A percentile compares a stretch with the other conserved stretches of the same genome.
phyloP scores from a whole-genome alignment of 2,329 filamentous ascomycete species.

The Hypomyces perniciosus region DNA sequence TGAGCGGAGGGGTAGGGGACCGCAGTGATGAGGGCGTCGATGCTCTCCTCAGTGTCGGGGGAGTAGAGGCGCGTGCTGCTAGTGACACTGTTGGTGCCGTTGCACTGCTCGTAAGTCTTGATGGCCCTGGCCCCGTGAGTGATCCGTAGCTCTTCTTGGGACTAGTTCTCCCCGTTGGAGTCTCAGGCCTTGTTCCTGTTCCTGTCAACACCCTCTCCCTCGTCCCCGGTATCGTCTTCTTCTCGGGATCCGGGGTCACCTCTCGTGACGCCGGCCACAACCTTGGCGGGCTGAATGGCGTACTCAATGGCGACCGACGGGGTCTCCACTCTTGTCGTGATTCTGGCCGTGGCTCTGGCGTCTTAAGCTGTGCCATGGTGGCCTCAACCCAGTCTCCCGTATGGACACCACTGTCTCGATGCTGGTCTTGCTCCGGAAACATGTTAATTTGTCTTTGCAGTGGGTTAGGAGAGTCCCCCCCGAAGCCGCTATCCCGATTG shows the following conservation, averaged over 20 bases:
- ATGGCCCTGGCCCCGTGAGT: constrained; percentile 11
- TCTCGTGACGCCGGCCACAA: constrained; percentile 31
- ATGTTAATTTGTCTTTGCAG: constrained; percentile 30
- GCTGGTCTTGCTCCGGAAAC: constrained; percentile 27
- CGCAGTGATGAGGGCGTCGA: constrained; percentile 2
- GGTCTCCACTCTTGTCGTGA: not conserved
- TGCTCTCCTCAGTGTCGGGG: constrained; percentile 4
- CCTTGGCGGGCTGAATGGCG: constrained; percentile 21
- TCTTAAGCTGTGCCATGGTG: constrained; percentile 20
- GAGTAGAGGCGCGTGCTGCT: constrained; percentile 8
- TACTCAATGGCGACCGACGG: constrained; percentile 23
- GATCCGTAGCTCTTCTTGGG: constrained; percentile 26
- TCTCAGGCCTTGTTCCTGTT: constrained; percentile 14
- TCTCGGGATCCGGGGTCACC: constrained; percentile 41
- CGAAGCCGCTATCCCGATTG: constrained; percentile 25
- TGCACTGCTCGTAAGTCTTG: constrained; percentile 4
- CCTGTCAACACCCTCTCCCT: constrained; percentile 14
- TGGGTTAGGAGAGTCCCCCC: constrained; percentile 36
- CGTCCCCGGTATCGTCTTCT: constrained; percentile 21
- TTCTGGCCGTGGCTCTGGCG: constrained; percentile 20
- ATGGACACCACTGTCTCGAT: constrained; percentile 53
- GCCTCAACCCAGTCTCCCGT: constrained; percentile 41
- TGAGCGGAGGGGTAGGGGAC: constrained; percentile 3
- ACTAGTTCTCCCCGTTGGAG: constrained; percentile 9
- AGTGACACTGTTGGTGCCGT: constrained; percentile 4